Base-by-base conservation (phyloP, 148 eudicot genomes). In the Arbutus unedo region DNA sequence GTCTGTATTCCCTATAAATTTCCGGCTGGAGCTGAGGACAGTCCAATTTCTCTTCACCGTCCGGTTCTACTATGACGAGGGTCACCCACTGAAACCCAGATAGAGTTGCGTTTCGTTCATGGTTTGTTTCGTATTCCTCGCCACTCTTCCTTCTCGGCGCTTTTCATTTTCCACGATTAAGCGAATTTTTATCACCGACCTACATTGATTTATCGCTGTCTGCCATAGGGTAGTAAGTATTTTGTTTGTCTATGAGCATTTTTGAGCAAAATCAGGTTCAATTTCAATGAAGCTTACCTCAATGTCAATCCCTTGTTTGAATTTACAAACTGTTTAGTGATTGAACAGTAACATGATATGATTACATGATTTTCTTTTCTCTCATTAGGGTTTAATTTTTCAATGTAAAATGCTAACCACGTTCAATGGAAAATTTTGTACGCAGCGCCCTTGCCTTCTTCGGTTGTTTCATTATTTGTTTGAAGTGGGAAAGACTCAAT, bases 61-160 rank as follows among this genome's bases (percentile, higher is more conserved):
- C 50, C 10, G 78, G 43, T 76, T 76, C 60, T n/a, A 0, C n/a
- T 19, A 53, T 53, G 79, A 53, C 11, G n/a, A 1, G 6, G 0
- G 6, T 21, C 50, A 10, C 57, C 18, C 31, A 49, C 78, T 43
- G 6, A 50, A 47, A 38, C 55, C 18, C 77, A 74, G 55, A 74
- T 47, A 47, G 77, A 48, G 77, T 16, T 76, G 79, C 79, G n/a
- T 76, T 76, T 76, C 62, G 31, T 76, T 54, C 60, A 76, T 76
- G 79, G 79, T 74, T 49, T 48, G 41, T 49, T 21, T 18, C 7
- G 31, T 45, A 15, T 44, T 44, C n/a, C 15, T 44, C 75, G 0
- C 3, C 75, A 7, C 60, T 76, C 56, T 9, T 45, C 31, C 47
- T 76, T 6, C 3, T 0, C 53, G 10, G n/a, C 5, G 53, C 23